Base-by-base conservation (phyloP, 129 eudicot genomes). In the Flaveria sonorensis region DNA sequence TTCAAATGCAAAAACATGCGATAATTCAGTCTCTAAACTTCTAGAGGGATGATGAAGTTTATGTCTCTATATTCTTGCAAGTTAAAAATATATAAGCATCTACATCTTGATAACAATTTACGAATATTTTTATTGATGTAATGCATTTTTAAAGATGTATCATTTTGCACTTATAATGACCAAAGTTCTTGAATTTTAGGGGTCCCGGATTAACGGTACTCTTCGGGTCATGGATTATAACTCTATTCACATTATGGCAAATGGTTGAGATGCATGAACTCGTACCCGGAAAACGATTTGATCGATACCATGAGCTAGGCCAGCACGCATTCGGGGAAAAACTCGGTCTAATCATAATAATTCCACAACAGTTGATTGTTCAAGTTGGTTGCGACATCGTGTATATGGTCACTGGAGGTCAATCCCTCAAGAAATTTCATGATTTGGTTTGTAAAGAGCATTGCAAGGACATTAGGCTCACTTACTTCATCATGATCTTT, bases 371-470 rank as follows among this genome's bases (percentile, higher is more conserved):
- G 11, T 48, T 88, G 4, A 71, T 88, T 12, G 85, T 80, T 24
- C 87, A 88, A 67, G 89, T 85, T 16, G 86, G 89, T 10, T 74
- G 77, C 6, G 26, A 79, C 85, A 86, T 88, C 6, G 90, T 88
- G 48, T 88, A 86, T 19, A 88, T 88, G 93, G 93, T 88, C 56
- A 88, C 92, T 0, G 92, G 87, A 48, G 93, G 90, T 28, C 81
- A 66, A 81, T 86, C 88, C 10, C 67, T 86, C 1, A 40, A 86
- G 61, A 79, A 83, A 30, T 66, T 86, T 19, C 88, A 85, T 9
- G 85, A 83, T 28, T 23, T 83, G 77, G 77, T 86, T 10, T 86
- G 90, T 60, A 8, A 23, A 7, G 70, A 76, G 16, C 56, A 24
- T 2, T 87, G 88, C 89, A 80, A 70, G 28, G 67, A 72, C 12